Evolutionary conservation across 306 rosid species (phyloP), one percentile per base, ranked within the genome.

Genomic region (Prunus armeniaca): DNA sequence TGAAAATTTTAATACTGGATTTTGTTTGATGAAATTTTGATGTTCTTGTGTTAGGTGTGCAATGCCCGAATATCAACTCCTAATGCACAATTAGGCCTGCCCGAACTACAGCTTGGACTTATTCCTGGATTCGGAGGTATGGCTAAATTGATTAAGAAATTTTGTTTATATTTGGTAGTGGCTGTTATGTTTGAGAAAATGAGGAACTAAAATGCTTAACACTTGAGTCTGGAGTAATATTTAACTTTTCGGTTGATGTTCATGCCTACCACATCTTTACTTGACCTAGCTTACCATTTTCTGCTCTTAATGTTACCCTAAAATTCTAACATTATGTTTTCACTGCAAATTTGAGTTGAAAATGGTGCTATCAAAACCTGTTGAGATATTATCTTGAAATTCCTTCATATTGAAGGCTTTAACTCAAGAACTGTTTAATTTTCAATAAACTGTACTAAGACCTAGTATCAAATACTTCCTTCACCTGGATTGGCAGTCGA

Each of bases 111-210:
- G 85, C 99, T 96, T 74, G 99, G 99, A 79, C 38, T 96, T 76
- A 84, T 96, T 87, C 99, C 99, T 69, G 98, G 99, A 78, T 96
- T 92, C 82, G 99, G 98, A 91, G 99, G 99, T 96, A 83, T 10
- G 51, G 6, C 38, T 69, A 9, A 65, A 46, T 54, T 51, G 68
- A 66, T 63, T 68, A 38, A 24, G 19, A 71, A 52, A 6, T 47
- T 0, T 1, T 20, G 51, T 47, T 55, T 71, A 20, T 61, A 38
- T 60, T 65, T 41, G 22, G 43, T 49, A 14, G 20, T 1, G 12
- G 72, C 7, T 68, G 38, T 1, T 12, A 49, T 15, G 10, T 2
- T 38, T 38, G 43, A 38, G 43, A 38, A 38, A 38, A 38, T 7
- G 43, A 7, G 43, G 43, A 38, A 38, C 43, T 38, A 38, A 38